phyloP scores from a whole-genome alignment of 139 green algal genomes.

The Mesotaenium endlicherianum region DNA sequence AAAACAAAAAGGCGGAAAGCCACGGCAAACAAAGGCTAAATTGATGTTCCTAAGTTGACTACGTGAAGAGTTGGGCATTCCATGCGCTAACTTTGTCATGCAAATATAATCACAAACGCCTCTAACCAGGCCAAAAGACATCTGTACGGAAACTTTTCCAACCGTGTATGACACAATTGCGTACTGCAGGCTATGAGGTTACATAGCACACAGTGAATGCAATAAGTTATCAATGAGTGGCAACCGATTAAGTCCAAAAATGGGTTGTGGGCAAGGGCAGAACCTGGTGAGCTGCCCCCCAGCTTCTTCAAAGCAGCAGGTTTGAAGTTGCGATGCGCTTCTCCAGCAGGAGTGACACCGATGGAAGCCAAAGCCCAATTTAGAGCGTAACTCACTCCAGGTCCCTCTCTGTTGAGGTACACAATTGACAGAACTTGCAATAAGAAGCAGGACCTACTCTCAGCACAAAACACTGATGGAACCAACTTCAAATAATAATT shows the following conservation, averaged over 20 bases:
- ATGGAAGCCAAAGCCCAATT: constrained; percentile 17
- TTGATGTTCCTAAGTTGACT: not conserved
- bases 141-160: not conserved
- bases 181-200: not conserved
- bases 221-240: not conserved
- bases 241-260: not conserved
- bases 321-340: constrained; percentile 14
- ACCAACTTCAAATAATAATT: no score
- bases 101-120: not conserved
- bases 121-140: not conserved
- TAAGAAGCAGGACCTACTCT: no score
- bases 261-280: not conserved
- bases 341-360: constrained; percentile 18
- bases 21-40: not conserved
- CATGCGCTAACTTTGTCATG: no score
- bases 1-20: not conserved
- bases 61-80: not conserved
- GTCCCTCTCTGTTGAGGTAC: constrained; percentile 36
- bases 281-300: not conserved
- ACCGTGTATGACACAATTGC: not conserved
- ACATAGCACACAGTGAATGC: not conserved
- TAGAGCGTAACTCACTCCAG: constrained; percentile 32
- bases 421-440: no score
- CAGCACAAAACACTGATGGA: no score
- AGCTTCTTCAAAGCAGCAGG: not conserved